Evolutionary conservation across 208 protist genomes (phyloP).

Genomic region (Porcisia hertigi): DNA sequence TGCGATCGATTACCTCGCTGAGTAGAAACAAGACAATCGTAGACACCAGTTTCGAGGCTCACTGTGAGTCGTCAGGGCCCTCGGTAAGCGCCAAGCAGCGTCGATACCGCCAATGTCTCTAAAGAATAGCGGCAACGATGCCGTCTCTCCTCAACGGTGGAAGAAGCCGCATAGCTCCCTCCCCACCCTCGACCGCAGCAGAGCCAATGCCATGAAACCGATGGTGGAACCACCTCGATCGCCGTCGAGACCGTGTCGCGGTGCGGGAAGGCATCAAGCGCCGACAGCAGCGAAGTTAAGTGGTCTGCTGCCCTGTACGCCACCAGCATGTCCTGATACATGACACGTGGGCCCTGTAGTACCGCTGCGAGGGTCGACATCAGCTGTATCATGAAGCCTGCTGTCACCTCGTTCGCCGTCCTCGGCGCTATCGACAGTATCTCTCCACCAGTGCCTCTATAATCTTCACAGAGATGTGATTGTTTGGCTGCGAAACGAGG

Average conservation of each 20-base stretch:
- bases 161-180: background rate
- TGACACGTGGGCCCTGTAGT: slow-evolving; percentile 53
- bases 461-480: slow-evolving; percentile 59
- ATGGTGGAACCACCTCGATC: slow-evolving; percentile 25
- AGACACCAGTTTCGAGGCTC: slow-evolving; percentile 34
- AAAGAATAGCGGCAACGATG: slow-evolving; percentile 22
- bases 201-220: slow-evolving; percentile 17
- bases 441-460: slow-evolving; percentile 56
- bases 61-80: slow-evolving; percentile 49
- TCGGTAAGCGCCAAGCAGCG: slow-evolving; percentile 61
- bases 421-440: slow-evolving; percentile 43
- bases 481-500: slow-evolving; percentile 59
- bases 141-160: slow-evolving; percentile 16
- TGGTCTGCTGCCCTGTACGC: slow-evolving; percentile 50
- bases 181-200: slow-evolving; percentile 4
- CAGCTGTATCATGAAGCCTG: slow-evolving; percentile 44
- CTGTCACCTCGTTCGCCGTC: slow-evolving; percentile 42
- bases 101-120: slow-evolving; percentile 37
- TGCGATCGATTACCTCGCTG: slow-evolving; percentile 44
- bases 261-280: slow-evolving; percentile 16
- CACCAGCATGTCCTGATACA: slow-evolving; percentile 62
- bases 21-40: slow-evolving; percentile 46
- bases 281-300: slow-evolving; percentile 43
- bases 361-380: slow-evolving; percentile 49
- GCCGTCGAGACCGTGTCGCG: slow-evolving; percentile 16